Evolutionary conservation across 805 yeast species (phyloP), one percentile per base, ranked within the genome.

Genomic region (Candida schatavii): DNA sequence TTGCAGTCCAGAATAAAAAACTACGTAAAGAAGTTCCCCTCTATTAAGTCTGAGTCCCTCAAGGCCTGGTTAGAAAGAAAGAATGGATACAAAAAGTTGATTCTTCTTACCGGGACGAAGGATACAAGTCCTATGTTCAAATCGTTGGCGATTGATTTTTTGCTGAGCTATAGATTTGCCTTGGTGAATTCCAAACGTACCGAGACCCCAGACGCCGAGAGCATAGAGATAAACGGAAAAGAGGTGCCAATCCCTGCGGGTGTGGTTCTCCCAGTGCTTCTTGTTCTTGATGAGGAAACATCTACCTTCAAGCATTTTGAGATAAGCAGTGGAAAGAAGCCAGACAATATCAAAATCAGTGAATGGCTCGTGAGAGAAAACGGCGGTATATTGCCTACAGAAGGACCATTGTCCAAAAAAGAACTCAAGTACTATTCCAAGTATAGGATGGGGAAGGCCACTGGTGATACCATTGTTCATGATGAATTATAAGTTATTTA

Each of bases 61-160:
- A 44, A 48, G 13, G 38, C 46, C 7, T 67, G 69, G 69, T 44
- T 61, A 20, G 49, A 56, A 0, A 59, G 56, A 1, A 47, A 47
- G 13, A 70, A 60, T 25, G 52, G 56, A 2, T 49, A 55, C 4
- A 66, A 55, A 52, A 59, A 64, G 18, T 71, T 76, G 49, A 57
- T 85, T 5, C 64, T 84, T n/a, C 47, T 85, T 20, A 70, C 88
- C 1, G 66, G 71, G 35, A 73, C 74, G 39, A 67, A 64, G 17
- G 63, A 60, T 32, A 59, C 80, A 3, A 70, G 84, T 7, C 77
- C 88, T 1, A 56, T 81, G 43, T 73, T 72, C 52, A 85, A 83
- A 53, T 64, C 85, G 1, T 62, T 88, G 46, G 88, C 91, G 2
- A 69, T 86, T 41, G 95, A 87, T 55, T 82, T 79, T 59, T 57